Conservation (phyloP, 2,329 filamentous ascomycete genomes). For the Ascochyta lentis region DNA sequence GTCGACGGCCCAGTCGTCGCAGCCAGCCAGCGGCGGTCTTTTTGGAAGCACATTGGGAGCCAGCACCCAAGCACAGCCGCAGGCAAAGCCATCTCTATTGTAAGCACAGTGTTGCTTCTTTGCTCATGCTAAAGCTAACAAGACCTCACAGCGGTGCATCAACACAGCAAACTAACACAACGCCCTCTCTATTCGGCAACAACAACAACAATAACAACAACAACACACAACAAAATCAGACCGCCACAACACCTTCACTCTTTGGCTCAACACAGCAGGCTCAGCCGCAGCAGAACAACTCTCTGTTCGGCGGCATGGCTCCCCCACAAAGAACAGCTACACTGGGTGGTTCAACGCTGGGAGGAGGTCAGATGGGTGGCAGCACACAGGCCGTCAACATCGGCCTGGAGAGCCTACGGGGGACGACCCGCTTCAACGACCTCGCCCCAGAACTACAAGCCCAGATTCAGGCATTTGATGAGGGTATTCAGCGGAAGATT, state of each 20-base stretch:
- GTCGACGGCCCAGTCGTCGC: conserved; percentile 36
- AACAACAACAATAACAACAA: conserved; percentile 30
- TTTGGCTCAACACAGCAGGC: conserved; percentile 38
- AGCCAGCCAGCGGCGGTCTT: conserved; percentile 37
- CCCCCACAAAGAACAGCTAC: conserved; percentile 37
- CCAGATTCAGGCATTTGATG: conserved; percentile 78
- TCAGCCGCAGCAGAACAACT: conserved; percentile 40
- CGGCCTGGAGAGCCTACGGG: conserved; percentile 70
- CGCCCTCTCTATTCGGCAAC: conserved; percentile 39
- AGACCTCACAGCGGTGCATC: conserved; percentile 41
- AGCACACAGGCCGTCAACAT: conserved; percentile 39
- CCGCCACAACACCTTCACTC: conserved; percentile 40
- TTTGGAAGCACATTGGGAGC: conserved; percentile 46
- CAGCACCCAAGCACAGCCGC: conserved; percentile 34
- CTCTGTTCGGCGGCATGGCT: conserved; percentile 43
- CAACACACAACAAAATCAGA: conserved; percentile 39
- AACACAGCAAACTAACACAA: conserved; percentile 37
- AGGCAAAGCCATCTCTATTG: conserved; percentile 48
- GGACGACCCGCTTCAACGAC: conserved; percentile 91
- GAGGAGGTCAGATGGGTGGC: conserved; percentile 36
- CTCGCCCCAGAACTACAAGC: conserved; percentile 82
- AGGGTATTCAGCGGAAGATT: conserved; percentile 80
- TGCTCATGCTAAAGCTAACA: conserved; percentile 34
- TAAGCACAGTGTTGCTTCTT: conserved; percentile 31
- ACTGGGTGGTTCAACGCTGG: conserved; percentile 33